Conservation (phyloP, 2,329 filamentous ascomycete genomes). For the Hymenoscyphus scutula region DNA sequence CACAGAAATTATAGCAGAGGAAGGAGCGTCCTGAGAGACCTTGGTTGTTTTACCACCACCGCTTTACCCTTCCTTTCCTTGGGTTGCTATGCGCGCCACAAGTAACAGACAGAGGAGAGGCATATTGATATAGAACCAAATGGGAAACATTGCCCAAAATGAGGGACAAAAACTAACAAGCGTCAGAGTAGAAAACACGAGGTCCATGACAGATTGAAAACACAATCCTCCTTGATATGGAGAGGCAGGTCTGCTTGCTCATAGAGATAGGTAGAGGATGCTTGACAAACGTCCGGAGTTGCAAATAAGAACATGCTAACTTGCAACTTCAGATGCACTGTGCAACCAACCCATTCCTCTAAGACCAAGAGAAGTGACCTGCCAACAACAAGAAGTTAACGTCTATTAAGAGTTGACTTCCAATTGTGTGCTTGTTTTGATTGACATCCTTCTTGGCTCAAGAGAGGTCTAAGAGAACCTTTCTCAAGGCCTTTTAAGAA, state of each 20-base stretch:
- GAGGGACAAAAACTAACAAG: too few species aligned
- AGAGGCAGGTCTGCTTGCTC: neutral
- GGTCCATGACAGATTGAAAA: neutral
- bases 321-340: neutral
- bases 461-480: too few species aligned
- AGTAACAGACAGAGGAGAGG: neutral
- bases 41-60: neutral
- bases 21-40: neutral
- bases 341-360: neutral
- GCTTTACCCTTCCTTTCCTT: too few species aligned
- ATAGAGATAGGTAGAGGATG: neutral
- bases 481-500: neutral
- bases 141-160: neutral
- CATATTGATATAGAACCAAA: neutral
- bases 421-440: neutral
- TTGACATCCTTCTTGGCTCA: neutral
- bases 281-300: neutral
- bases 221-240: neutral
- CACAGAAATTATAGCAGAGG: neutral
- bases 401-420: too few species aligned
- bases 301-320: neutral
- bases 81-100: neutral
- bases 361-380: neutral
- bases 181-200: neutral
- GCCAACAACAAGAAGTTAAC: neutral